A percentile compares a stretch with the other conserved stretches of the same genome.
Evolutionary conservation across 2,329 filamentous ascomycete species (phyloP).

Genomic region (Trichoderma harzianum): DNA sequence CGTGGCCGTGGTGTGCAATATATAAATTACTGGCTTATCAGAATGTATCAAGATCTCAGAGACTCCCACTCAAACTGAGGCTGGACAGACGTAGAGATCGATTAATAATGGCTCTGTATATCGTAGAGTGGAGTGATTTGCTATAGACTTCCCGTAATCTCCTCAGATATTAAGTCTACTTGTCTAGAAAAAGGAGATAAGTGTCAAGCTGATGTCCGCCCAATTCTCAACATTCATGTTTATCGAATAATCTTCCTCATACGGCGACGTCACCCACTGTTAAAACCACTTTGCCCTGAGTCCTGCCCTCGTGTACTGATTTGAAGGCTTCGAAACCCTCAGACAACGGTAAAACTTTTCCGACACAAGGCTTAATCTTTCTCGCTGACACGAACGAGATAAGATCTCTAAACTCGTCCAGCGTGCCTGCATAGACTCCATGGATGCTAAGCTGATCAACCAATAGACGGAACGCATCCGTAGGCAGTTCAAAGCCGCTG

Average conservation of each 20-base stretch:
- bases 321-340: not conserved
- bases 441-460: constrained; percentile 5
- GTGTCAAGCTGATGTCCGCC: not conserved
- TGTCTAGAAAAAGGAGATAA: not conserved
- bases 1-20: not conserved
- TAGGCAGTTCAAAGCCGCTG: constrained; percentile 8
- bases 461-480: constrained; percentile 1
- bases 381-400: constrained; percentile 5
- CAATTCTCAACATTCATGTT: not conserved
- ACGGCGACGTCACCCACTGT: not conserved
- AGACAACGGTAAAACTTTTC: not conserved
- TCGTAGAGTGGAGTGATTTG: not conserved
- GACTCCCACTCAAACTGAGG: not conserved
- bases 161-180: not conserved
- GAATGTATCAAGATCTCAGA: not conserved
- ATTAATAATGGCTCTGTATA: not conserved
- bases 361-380: constrained; percentile 1
- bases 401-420: constrained; percentile 2
- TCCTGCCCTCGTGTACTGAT: not conserved
- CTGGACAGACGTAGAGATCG: not conserved
- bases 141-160: not conserved
- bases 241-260: not conserved
- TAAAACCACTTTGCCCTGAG: not conserved
- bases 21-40: not conserved
- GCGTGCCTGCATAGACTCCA: constrained; percentile 9